These are phyloP conservation scores for Aphanomyces astaci DNA, from an alignment of 352 stramenopile species.

Conservation along the genomic window DNA sequence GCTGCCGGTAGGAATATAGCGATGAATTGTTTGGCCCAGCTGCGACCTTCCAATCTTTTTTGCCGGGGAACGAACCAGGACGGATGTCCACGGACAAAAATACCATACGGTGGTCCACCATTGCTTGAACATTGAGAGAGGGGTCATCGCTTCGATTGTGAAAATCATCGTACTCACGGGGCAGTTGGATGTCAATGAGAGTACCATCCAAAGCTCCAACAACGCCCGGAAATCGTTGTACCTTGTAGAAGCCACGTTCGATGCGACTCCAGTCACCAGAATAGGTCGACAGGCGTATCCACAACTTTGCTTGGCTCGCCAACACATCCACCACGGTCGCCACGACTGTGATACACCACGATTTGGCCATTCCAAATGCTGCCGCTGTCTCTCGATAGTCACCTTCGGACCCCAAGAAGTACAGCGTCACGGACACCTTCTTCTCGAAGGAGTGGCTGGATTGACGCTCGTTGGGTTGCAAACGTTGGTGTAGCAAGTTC, in stretches of 20 bases:
- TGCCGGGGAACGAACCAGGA: not conserved
- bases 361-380: not conserved
- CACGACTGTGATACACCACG: not conserved
- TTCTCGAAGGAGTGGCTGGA: not conserved
- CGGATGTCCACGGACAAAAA: not conserved
- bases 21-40: no score
- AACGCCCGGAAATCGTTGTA: not conserved
- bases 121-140: not conserved
- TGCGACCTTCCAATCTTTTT: no score
- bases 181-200: not conserved
- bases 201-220: not conserved
- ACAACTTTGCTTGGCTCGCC: not conserved
- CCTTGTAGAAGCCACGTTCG: not conserved
- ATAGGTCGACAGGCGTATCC: not conserved
- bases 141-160: not conserved
- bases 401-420: not conserved
- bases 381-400: not conserved
- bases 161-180: not conserved
- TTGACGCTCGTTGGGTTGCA: not conserved
- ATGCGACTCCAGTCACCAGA: not conserved
- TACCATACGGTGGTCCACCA: not conserved
- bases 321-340: not conserved
- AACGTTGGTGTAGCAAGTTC: not conserved
- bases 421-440: not conserved
- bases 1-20: no score